Percentiles rank a stretch among this genome's conserved stretches.
phyloP scores from a whole-genome alignment of 345 rosid genomes.

The Stellera chamaejasme region DNA sequence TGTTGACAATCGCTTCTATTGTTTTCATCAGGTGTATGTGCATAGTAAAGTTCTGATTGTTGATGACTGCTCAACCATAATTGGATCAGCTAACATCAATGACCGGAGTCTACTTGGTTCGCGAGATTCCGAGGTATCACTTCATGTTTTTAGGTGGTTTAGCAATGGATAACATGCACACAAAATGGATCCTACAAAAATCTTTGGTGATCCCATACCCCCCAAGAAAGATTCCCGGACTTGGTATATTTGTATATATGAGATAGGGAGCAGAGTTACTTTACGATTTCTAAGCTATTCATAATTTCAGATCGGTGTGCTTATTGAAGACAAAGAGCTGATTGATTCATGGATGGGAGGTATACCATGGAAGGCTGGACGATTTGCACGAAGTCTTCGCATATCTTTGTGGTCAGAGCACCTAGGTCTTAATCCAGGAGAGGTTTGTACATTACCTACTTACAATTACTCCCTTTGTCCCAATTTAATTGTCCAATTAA shows the following conservation, averaged over 20 bases:
- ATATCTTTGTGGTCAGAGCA: conserved; percentile 95
- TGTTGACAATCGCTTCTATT: too few species aligned
- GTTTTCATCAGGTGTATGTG: conserved; percentile 66
- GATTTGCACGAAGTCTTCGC: conserved; percentile 72
- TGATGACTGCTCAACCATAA: conserved; percentile 60
- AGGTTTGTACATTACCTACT: conserved; percentile 38
- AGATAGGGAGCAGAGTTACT: too few species aligned
- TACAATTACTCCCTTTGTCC: background rate
- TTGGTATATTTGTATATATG: background rate
- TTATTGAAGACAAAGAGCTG: conserved; percentile 83
- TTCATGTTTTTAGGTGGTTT: background rate
- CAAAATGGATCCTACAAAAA: too few species aligned
- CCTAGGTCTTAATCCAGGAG: conserved; percentile 71
- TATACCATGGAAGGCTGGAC: conserved; percentile 95
- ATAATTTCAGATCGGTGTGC: conserved; percentile 65
- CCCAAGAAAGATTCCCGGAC: too few species aligned
- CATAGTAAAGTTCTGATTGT: conserved; percentile 94
- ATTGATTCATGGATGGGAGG: conserved; percentile 91
- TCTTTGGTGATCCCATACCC: too few species aligned
- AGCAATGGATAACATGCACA: too few species aligned
- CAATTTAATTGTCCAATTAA: too few species aligned
- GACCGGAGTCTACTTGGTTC: conserved; percentile 98
- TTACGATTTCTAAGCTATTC: background rate
- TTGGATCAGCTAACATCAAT: conserved; percentile 95
- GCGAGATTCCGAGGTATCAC: conserved; percentile 94